Evolutionary conservation across 208 protist species (phyloP).

Genomic region (Acanthamoeba quina): DNA sequence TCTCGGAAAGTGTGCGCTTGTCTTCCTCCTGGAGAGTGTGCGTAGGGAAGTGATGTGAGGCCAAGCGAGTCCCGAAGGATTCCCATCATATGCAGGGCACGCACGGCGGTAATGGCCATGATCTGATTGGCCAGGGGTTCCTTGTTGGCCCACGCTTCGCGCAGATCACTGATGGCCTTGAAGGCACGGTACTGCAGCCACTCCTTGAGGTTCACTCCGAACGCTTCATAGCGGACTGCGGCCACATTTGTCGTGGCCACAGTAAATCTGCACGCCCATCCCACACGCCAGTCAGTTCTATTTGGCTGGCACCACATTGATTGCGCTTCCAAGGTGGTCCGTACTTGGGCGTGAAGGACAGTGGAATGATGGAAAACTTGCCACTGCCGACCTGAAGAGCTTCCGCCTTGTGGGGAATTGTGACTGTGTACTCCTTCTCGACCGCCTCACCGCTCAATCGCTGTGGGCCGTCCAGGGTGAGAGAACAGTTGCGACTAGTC

Average conservation of each 20-base stretch:
- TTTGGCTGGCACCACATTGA: neutral
- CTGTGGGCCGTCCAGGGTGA: neutral
- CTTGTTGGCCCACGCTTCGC: neutral
- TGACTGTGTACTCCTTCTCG: neutral
- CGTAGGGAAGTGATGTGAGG: neutral
- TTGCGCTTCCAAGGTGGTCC: neutral
- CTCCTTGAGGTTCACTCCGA: neutral
- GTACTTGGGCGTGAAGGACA: neutral
- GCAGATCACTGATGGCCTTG: neutral
- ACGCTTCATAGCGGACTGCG: neutral
- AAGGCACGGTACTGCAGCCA: neutral
- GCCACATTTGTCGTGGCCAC: conserved; percentile 10
- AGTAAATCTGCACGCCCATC: neutral
- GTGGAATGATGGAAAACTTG: conserved; percentile 19
- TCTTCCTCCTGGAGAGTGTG: neutral
- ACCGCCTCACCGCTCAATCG: neutral
- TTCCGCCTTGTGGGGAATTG: neutral
- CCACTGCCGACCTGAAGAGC: neutral
- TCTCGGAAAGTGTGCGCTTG: neutral
- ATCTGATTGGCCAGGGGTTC: neutral
- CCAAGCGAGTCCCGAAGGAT: neutral
- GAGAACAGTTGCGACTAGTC: no score
- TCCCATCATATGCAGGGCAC: neutral
- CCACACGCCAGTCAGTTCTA: neutral
- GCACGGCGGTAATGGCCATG: neutral